These are phyloP conservation scores for Phaeosphaeria sp. DNA, from an alignment of 2,329 filamentous ascomycete genomes.

Conservation along the genomic window DNA sequence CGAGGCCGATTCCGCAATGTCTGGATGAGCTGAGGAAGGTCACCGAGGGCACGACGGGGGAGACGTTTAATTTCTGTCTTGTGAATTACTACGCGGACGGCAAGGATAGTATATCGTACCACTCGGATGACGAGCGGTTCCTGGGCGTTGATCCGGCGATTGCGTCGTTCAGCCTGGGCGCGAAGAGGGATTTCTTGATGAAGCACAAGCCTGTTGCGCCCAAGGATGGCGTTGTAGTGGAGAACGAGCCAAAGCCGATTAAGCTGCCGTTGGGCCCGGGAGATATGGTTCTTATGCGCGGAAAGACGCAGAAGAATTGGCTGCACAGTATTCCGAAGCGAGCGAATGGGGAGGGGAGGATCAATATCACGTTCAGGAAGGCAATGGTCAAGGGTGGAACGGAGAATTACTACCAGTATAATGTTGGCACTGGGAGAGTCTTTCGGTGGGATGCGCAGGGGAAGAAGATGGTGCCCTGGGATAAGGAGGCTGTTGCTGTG, in stretches of 20 bases:
- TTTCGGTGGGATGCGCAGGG: slow-evolving; percentile 69
- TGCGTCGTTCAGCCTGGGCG: slow-evolving; percentile 76
- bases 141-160: slow-evolving; percentile 73
- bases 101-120: slow-evolving; percentile 77
- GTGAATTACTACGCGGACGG: slow-evolving; percentile 86
- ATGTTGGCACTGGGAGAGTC: slow-evolving; percentile 73
- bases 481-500: slow-evolving; percentile 13
- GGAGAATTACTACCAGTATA: slow-evolving; percentile 85
- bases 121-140: slow-evolving; percentile 82
- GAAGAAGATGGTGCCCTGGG: slow-evolving; percentile 58
- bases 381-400: slow-evolving; percentile 75
- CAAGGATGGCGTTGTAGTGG: slow-evolving; percentile 38
- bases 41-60: slow-evolving; percentile 70
- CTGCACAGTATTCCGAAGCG: slow-evolving; percentile 80
- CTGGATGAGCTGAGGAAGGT: slow-evolving; percentile 67
- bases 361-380: slow-evolving; percentile 78
- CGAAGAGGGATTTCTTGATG: slow-evolving; percentile 76
- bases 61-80: slow-evolving; percentile 77
- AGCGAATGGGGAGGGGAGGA: slow-evolving; percentile 67
- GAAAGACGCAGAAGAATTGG: slow-evolving; percentile 74
- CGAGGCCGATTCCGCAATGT: slow-evolving; percentile 74
- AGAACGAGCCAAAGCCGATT: slow-evolving; percentile 50
- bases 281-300: slow-evolving; percentile 82
- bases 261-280: slow-evolving; percentile 67
- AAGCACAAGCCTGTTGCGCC: slow-evolving; percentile 72